Evolutionary conservation across 495 filamentous ascomycete species (phyloP), one percentile per base, ranked within the genome.

Genomic region (Stereocaulon alpinum): DNA sequence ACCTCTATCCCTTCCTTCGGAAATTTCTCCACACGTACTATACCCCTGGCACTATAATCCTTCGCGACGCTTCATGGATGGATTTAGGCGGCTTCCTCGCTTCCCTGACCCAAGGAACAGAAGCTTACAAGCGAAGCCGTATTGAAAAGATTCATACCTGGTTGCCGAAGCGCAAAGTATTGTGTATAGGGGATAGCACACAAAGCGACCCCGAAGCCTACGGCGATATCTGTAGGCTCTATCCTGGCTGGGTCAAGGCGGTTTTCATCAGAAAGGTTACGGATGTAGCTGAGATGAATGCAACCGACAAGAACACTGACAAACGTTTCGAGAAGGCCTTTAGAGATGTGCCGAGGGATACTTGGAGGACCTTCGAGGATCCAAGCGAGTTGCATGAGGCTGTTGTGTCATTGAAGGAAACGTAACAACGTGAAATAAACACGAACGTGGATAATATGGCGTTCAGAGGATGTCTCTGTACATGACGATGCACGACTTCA

Each of bases 191-290:
- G 0, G 92, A 97, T 68, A 89, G 85, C 40, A 96, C 92, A 12
- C 92, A 97, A 71, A 84, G 78, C 29, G 92, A 97, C 66, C 91
- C 92, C 0, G 92, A 96, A 70, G 82, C 88, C 0, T 96, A 96
- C 67, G 92, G 84, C 32, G 81, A 87, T 67, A 71, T 91, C 80
- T 70, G 71, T 52, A 56, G 73, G 70, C 63, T 70, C 67, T 61
- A 84, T 64, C 82, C 82, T 0, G 80, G 76, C 3, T 96, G 89
- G 87, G 80, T 96, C 47, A 80, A 82, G 63, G 76, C 82, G 15
- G 90, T 97, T 43, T 83, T 83, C 61, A 95, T 96, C 60, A 79
- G 92, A 11, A 89, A 86, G 63, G 91, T 95, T 17, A 82, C 75
- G 40, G 86, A 90, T 66, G 85, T 94, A 32, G 81, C 85, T 3